Conservation (phyloP, 768 basidiomycete species). For the Russula emetica region DNA sequence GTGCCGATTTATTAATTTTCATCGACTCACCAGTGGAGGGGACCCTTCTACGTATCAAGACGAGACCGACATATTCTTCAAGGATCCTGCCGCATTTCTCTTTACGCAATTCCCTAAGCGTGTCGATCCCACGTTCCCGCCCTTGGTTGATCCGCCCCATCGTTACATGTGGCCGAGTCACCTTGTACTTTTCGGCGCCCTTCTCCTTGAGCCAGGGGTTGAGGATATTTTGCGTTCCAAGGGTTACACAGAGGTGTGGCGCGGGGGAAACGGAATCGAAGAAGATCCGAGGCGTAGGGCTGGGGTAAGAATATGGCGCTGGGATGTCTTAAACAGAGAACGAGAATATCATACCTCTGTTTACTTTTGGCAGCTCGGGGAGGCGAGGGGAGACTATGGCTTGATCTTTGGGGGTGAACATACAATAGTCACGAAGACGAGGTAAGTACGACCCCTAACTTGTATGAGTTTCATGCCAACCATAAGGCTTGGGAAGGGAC, state of each 20-base stretch:
- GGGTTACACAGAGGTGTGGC: conserved; percentile 66
- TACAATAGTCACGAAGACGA: background rate
- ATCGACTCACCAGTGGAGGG: conserved; percentile 41
- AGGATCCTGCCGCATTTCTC: conserved; percentile 64
- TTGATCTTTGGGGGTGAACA: background rate
- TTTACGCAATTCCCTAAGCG: conserved; percentile 55
- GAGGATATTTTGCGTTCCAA: conserved; percentile 42
- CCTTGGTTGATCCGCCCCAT: conserved; percentile 49
- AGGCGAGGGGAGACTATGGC: background rate
- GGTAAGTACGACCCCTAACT: background rate
- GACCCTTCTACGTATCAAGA: conserved; percentile 59
- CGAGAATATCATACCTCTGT: background rate
- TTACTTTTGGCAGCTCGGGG: background rate
- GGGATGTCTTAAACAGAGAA: background rate
- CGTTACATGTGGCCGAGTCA: conserved; percentile 76
- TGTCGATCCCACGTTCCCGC: conserved; percentile 63
- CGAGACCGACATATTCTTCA: conserved; percentile 80
- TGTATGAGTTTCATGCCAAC: background rate
- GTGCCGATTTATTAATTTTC: conserved; percentile 1
- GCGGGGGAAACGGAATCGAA: conserved; percentile 62
- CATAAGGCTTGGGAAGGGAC: background rate
- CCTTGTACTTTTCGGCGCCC: conserved; percentile 76
- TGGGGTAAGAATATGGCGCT: conserved; percentile 62
- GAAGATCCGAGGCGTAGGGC: conserved; percentile 70
- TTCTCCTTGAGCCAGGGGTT: conserved; percentile 55